Conservation (phyloP, 1,284 basidiomycete genomes). For the Fomes fomentarius region DNA sequence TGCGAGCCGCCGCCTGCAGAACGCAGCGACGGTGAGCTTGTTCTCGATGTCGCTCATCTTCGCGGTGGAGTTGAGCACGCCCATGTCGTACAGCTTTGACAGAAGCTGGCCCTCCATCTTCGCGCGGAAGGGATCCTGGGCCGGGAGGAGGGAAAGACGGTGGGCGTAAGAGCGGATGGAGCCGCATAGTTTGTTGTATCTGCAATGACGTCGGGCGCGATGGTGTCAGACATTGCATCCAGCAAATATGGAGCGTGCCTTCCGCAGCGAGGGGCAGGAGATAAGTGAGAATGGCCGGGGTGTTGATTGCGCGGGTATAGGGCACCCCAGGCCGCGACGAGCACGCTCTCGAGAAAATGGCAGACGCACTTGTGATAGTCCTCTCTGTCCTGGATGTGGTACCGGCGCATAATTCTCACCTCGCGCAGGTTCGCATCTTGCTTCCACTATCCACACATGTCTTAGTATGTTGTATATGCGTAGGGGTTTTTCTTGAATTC, state of each 20-base stretch:
- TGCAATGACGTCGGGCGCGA: constrained; percentile 35
- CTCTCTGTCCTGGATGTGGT: constrained; percentile 93
- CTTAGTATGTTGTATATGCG: neutral
- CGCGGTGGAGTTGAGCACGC: constrained; percentile 79
- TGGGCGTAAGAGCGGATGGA: constrained; percentile 86
- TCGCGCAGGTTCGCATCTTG: constrained; percentile 92
- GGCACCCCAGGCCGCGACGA: too few relatives aligned
- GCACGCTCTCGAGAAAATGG: too few relatives aligned
- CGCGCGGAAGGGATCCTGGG: constrained; percentile 87
- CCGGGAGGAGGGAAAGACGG: constrained; percentile 85
- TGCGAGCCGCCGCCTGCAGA: constrained; percentile 90
- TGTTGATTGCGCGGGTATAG: too few relatives aligned
- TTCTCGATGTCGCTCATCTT: constrained; percentile 94
- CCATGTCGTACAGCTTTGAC: constrained; percentile 97
- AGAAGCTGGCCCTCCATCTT: constrained; percentile 89
- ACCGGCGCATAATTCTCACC: constrained; percentile 93
- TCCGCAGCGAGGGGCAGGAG: too few relatives aligned
- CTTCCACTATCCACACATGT: constrained; percentile 76
- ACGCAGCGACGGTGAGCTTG: constrained; percentile 94
- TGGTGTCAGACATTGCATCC: neutral
- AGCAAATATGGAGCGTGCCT: neutral
- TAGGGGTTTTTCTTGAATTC: constrained; percentile 32
- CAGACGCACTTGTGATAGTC: constrained; percentile 90
- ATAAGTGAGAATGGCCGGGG: too few relatives aligned
- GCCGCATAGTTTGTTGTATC: constrained; percentile 96